Evolutionary conservation across 2,329 filamentous ascomycete genomes (phyloP), one percentile per base, ranked within the genome.

Genomic region (Talaromyces rugulosus): DNA sequence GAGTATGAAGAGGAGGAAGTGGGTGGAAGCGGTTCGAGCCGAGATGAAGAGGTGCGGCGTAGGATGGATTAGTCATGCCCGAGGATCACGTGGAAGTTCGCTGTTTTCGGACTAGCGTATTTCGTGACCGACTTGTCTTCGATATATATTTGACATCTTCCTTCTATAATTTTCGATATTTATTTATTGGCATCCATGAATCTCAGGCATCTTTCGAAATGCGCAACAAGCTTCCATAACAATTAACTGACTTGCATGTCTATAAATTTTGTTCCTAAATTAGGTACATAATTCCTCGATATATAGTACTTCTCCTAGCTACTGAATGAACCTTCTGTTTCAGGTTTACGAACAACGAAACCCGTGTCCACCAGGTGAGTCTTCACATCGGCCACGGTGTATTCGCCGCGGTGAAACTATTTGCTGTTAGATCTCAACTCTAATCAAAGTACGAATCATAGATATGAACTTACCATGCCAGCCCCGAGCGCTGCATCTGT

Each of bases 401-500:
- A 99, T 80, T 99, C 94, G 42, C 89, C 91, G 56, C 95, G 83
- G 79, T 99, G 95, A 78, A 99, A 99, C 84, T 87, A 63, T 42
- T 60, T 8, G 58, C 42, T 40, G 50, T 59, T 68, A 53, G 50
- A 7, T 28, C n/a, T 65, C 66, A 63, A 58, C 23, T 58, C 59
- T 14, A 14, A 63, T 28, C 58, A 50, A 59, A 12, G 28, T 51
- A 80, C 82, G 76, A 16, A 16, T 7, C 1, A 40, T 27, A 14
- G 31, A 53, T 28, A 27, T 23, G 16, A 30, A 58, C 62, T 63
- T 75, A 87, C 84, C 89, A 99, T 99, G 59, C 95, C 95, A 8
- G 95, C 95, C 3, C 95, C 95, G 63, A 99, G 80, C 31, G 95
- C 95, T 56, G 95, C 95, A 81, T 99, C 95, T 3, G 94, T 94